These are phyloP conservation scores for Neophaeococcomyces mojaviensis DNA, from an alignment of 2,329 filamentous ascomycete genomes.

Conservation along the genomic window DNA sequence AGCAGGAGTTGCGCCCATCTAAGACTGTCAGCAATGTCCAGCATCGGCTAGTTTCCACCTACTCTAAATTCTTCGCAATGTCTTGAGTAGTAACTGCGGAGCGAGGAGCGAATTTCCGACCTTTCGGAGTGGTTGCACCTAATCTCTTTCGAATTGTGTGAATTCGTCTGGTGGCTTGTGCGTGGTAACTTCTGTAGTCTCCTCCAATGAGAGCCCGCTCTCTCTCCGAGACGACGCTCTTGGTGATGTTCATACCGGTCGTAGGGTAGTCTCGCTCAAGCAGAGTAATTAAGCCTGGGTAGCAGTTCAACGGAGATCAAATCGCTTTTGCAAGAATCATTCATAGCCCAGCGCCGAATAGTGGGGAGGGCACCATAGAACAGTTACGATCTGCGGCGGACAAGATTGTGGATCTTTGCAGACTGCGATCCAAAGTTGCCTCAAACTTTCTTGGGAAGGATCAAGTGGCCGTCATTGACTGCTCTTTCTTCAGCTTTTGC, in stretches of 20 bases:
- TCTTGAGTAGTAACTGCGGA: constrained; percentile 64
- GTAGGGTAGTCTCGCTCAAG: too few species aligned
- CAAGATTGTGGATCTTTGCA: background rate
- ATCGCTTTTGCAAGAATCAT: too few species aligned
- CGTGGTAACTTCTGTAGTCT: constrained; percentile 79
- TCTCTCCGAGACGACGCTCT: constrained; percentile 68
- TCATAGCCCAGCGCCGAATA: too few species aligned
- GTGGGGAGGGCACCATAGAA: too few species aligned
- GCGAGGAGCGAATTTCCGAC: constrained; percentile 74
- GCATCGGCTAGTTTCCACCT: constrained; percentile 29
- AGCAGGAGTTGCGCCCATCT: constrained; percentile 75
- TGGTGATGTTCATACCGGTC: constrained; percentile 75
- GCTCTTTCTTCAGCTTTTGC: too few species aligned
- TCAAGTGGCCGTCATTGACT: too few species aligned
- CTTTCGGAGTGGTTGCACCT: constrained; percentile 72
- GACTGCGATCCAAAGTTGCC: too few species aligned
- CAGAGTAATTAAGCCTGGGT: too few species aligned
- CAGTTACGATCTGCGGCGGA: background rate
- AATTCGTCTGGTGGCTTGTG: constrained; percentile 70
- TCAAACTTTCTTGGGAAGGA: too few species aligned
- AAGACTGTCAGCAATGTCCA: constrained; percentile 15
- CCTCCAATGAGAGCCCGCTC: constrained; percentile 80
- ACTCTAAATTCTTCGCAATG: constrained; percentile 69
- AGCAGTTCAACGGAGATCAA: too few species aligned
- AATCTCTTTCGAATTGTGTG: constrained; percentile 79